A percentile compares a stretch with the other conserved stretches of the same genome.
These are phyloP conservation scores for Oryza officinalis DNA, from an alignment of 176 grass and related monocot genomes.

Conservation along the genomic window DNA sequence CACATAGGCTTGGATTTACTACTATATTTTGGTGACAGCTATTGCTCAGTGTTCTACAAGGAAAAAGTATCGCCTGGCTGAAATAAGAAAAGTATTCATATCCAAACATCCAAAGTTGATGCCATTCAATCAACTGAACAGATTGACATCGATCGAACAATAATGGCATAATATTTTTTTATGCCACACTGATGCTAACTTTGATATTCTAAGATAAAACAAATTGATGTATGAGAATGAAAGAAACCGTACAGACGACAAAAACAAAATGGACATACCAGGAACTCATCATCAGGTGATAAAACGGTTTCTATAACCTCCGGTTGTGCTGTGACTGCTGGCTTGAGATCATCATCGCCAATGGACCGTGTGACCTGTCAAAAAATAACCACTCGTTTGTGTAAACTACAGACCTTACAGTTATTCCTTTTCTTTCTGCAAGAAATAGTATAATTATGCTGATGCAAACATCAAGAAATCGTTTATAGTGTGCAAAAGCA, in stretches of 20 bases:
- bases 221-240: conserved; percentile 9
- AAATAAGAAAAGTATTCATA: neutral
- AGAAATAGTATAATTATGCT: neutral
- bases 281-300: conserved; percentile 70
- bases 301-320: conserved; percentile 80
- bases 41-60: neutral
- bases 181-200: neutral
- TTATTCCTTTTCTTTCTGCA: conserved; percentile 10
- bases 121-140: neutral
- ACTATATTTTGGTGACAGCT: too few species aligned
- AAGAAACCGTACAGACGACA: conserved; percentile 6
- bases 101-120: neutral
- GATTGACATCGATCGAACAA: conserved; percentile 4
- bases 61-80: neutral
- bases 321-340: conserved; percentile 84
- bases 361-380: conserved; percentile 94
- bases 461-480: neutral
- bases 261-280: conserved; percentile 56
- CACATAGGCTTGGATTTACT: neutral
- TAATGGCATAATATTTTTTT: neutral
- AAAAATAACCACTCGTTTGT: conserved; percentile 12
- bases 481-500: neutral
- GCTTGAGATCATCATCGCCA: conserved; percentile 94
- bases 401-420: neutral
- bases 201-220: neutral